These are phyloP conservation scores for Pascua sp. DNA, from an alignment of 1,284 basidiomycete species.

Conservation along the genomic window DNA sequence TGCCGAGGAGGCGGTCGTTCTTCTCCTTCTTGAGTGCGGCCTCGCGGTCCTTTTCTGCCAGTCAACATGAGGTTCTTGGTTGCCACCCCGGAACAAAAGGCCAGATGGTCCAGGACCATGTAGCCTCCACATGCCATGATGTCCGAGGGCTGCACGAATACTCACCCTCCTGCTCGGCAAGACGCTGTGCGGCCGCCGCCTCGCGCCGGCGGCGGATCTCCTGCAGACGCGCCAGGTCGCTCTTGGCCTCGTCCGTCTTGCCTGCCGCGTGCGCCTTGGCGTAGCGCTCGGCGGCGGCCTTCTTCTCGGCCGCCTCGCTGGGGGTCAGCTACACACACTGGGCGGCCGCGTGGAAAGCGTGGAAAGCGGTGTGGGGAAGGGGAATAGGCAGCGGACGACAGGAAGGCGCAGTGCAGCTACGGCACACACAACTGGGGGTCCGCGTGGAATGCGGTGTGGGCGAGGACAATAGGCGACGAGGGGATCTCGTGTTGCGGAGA, in stretches of 20 bases:
- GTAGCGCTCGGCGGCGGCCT: slow-evolving; percentile 78
- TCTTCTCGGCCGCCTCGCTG: slow-evolving; percentile 84
- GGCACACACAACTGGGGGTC: too few relatives aligned
- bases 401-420: not conserved
- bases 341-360: too few relatives aligned
- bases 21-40: slow-evolving; percentile 46
- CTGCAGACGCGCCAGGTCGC: slow-evolving; percentile 78
- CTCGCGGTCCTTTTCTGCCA: slow-evolving; percentile 40
- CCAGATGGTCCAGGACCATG: too few relatives aligned
- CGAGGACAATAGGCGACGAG: too few relatives aligned
- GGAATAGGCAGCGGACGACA: not conserved
- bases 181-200: slow-evolving; percentile 73
- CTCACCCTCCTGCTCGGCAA: slow-evolving; percentile 72
- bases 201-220: slow-evolving; percentile 82
- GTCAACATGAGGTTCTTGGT: slow-evolving; percentile 5
- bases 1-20: slow-evolving; percentile 1
- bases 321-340: too few relatives aligned
- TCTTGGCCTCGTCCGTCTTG: slow-evolving; percentile 82
- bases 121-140: too few relatives aligned
- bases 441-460: too few relatives aligned
- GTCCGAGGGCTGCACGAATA: too few relatives aligned
- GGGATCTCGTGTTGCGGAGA: too few relatives aligned
- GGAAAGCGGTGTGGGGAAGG: too few relatives aligned
- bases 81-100: too few relatives aligned
- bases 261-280: slow-evolving; percentile 58